These are phyloP conservation scores for Daldinia sp. DNA, from an alignment of 2,329 filamentous ascomycete species.

Conservation along the genomic window DNA sequence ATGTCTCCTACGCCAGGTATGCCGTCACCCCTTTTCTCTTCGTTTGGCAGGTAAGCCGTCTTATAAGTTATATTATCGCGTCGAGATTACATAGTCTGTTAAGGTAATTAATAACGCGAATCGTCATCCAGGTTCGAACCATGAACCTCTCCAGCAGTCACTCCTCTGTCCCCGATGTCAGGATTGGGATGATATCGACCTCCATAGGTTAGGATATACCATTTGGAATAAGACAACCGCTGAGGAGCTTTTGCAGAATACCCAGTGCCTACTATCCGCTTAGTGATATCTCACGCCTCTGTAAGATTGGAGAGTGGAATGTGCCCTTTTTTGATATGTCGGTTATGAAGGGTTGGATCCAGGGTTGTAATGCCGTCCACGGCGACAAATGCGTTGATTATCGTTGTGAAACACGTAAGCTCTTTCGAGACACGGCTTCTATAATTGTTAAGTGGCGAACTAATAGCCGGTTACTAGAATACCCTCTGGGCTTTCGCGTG, in stretches of 20 bases:
- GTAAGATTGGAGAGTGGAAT: not conserved
- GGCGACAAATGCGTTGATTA: not conserved
- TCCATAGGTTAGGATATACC: not conserved
- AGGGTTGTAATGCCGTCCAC: not conserved
- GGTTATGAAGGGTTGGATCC: not conserved
- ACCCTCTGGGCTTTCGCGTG: not conserved
- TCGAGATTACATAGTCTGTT: too few species aligned
- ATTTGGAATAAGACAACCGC: not conserved
- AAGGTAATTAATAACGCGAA: too few species aligned
- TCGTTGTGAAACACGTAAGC: not conserved
- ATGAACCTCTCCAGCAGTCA: not conserved
- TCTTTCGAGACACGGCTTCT: not conserved
- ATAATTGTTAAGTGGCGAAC: not conserved
- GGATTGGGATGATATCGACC: not conserved
- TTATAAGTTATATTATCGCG: too few species aligned
- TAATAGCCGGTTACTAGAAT: not conserved
- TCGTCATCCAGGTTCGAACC: not conserved
- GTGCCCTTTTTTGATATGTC: not conserved
- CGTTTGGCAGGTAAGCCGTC: too few species aligned
- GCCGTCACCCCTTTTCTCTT: not conserved
- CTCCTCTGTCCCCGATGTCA: not conserved
- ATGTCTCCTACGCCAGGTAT: not conserved
- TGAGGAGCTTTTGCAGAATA: not conserved
- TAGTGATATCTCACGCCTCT: not conserved
- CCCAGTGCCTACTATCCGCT: not conserved